Conservation (phyloP, 257 asterid genomes). For the Anisodus tanguticus region DNA sequence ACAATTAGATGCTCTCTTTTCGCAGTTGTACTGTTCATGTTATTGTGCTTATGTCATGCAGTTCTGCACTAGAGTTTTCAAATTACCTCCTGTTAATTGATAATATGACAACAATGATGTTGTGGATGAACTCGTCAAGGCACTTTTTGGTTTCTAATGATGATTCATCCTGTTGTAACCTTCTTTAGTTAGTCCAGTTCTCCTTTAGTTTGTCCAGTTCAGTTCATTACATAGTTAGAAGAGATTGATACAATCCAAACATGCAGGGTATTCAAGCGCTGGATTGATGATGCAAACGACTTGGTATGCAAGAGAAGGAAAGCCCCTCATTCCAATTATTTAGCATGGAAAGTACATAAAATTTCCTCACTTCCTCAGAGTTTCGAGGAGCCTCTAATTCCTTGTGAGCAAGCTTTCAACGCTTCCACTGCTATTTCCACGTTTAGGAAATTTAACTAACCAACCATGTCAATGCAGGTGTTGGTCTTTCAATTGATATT, state of each 20-base stretch:
- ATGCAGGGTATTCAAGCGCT: conserved; percentile 53
- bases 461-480: conserved; percentile 45
- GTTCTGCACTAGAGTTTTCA: neutral
- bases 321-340: conserved; percentile 49
- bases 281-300: conserved; percentile 55
- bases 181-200: neutral
- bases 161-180: neutral
- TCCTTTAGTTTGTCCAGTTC: neutral
- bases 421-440: neutral
- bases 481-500: conserved; percentile 35
- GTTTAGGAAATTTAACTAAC: conserved; percentile 14
- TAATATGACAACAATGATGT: neutral
- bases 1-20: neutral
- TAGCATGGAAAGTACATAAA: conserved; percentile 59
- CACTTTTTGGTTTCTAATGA: neutral
- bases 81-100: neutral
- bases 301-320: conserved; percentile 54
- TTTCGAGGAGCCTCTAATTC: conserved; percentile 63
- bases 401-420: conserved; percentile 52
- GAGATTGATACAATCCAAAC: conserved; percentile 13
- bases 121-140: neutral
- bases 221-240: neutral
- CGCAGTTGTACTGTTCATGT: neutral
- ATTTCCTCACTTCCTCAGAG: conserved; percentile 48
- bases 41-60: neutral